Base-by-base conservation (phyloP, 1,284 basidiomycete species). In the Sanguinoderma infundibulare region DNA sequence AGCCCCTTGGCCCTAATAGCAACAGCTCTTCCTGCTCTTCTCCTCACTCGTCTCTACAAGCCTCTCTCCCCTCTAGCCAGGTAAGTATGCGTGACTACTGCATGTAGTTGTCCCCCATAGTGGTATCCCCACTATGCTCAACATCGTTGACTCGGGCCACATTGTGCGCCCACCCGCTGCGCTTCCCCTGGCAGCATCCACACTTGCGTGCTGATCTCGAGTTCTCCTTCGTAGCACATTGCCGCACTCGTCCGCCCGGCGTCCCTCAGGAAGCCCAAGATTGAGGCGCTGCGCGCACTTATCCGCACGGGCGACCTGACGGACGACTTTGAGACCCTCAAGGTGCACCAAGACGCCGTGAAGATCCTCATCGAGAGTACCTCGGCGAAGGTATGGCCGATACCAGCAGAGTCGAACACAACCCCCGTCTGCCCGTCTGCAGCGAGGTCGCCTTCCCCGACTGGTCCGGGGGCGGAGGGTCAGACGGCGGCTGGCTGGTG, bases 381-480 rank as follows among this genome's bases (percentile, higher is more conserved):
- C 26, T 84, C 79, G 35, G 92, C 92, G 68, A 94, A 94, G 2
- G 72, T 76, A 66, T 86, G 81, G 30, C 83, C 83, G 28, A 87
- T 70, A 1, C 84, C 83, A 15, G 86, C 72, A 20, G 77, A 77
- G 69, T 92, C 91, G 55, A 85, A 81, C 0, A 90, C 75, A 15
- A 92, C 89, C 2, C 75, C 77, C n/a, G 79, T n/a, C n/a, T n/a
- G n/a, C n/a, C n/a, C n/a, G n/a, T 83, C 88, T 91, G 85, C 38
- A 92, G 73, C 8, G 89, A 90, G 66, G 92, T 89, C 0, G 89
- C 87, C 66, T 83, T 83, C 8, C 80, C 82, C 0, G 83, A 87
- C 70, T 90, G 86, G 59, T 92, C 86, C 8, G 81, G 77, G 12
- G 90, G 85, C n/a, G 91, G 78, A 46, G 86, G 75, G 66, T 92